Evolutionary conservation across 139 green algal genomes (phyloP).

Genomic region (Choricystis sp.): DNA sequence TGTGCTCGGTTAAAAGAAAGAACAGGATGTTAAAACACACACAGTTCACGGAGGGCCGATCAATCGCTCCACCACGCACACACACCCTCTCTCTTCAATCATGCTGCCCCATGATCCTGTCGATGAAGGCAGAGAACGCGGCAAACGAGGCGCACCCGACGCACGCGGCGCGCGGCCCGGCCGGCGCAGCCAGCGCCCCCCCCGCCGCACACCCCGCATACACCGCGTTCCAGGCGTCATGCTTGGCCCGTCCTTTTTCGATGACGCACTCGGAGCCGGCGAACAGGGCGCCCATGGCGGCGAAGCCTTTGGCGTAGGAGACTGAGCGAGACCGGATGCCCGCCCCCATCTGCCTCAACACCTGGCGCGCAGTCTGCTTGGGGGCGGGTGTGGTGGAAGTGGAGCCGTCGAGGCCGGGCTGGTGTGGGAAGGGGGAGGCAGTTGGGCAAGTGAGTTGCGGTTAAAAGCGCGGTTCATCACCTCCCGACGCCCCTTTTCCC

Average conservation of each 20-base stretch:
- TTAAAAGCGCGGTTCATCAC: too few relatives aligned
- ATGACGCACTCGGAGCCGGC: constrained; percentile 84
- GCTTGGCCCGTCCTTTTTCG: constrained; percentile 75
- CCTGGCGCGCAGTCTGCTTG: background rate
- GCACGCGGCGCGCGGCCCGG: constrained; percentile 67
- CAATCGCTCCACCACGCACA: background rate
- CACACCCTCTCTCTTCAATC: background rate
- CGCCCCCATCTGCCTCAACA: background rate
- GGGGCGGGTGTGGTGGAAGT: too few relatives aligned
- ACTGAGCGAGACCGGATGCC: background rate
- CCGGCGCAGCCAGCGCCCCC: constrained; percentile 51
- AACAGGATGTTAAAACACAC: too few relatives aligned
- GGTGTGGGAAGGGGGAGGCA: too few relatives aligned
- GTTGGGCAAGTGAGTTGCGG: too few relatives aligned
- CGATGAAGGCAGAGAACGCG: constrained; percentile 73
- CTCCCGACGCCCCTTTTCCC: too few relatives aligned
- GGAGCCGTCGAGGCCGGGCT: too few relatives aligned
- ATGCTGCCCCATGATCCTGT: constrained; percentile 53
- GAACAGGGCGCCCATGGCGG: constrained; percentile 73
- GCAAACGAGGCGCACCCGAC: constrained; percentile 76
- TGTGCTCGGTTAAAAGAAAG: too few relatives aligned
- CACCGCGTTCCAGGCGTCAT: constrained; percentile 75
- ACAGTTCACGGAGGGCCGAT: background rate
- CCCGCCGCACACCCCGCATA: constrained; percentile 82
- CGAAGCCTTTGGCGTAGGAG: constrained; percentile 86